Evolutionary conservation across 2,329 filamentous ascomycete genomes (phyloP).

Genomic region (Drechslerella dactyloides): DNA sequence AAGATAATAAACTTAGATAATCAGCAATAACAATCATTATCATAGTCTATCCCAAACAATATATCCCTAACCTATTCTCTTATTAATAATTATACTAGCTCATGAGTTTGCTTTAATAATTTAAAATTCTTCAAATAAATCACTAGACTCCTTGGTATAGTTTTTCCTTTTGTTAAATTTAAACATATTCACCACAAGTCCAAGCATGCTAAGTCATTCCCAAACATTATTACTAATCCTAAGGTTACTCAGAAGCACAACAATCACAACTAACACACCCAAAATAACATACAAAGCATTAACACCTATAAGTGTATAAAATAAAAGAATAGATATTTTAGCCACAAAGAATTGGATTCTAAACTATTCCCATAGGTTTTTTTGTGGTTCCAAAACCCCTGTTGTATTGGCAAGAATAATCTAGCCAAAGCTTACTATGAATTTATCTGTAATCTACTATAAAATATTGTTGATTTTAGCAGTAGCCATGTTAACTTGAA

Average conservation of each 20-base stretch:
- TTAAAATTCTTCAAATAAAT: constrained; percentile 14
- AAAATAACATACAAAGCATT: constrained; percentile 20
- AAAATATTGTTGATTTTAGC: constrained; percentile 21
- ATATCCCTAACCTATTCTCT: constrained; percentile 9
- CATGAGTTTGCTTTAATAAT: neutral
- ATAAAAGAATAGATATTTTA: constrained; percentile 2
- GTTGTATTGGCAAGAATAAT: constrained; percentile 7
- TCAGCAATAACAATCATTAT: neutral
- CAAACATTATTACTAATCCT: constrained; percentile 14
- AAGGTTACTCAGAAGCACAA: constrained; percentile 6
- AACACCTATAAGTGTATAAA: constrained; percentile 5
- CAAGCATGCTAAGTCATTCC: constrained; percentile 16
- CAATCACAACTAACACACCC: constrained; percentile 12
- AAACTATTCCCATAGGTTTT: constrained; percentile 5
- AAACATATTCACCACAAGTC: constrained; percentile 19
- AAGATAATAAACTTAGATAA: constrained; percentile 3
- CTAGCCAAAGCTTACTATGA: constrained; percentile 13
- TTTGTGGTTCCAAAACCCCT: constrained; percentile 13
- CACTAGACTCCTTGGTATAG: constrained; percentile 6
- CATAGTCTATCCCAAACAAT: neutral
- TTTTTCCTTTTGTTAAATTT: constrained; percentile 13
- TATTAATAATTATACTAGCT: constrained; percentile 11
- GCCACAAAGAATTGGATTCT: constrained; percentile 11
- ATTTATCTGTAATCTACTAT: constrained; percentile 14
- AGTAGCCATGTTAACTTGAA: constrained; percentile 5